A percentile compares a stretch with the other conserved stretches of the same genome.
These are phyloP conservation scores for Rhizophagus sp. DNA, from an alignment of 192 early-diverging fungal genomes.

Conservation along the genomic window DNA sequence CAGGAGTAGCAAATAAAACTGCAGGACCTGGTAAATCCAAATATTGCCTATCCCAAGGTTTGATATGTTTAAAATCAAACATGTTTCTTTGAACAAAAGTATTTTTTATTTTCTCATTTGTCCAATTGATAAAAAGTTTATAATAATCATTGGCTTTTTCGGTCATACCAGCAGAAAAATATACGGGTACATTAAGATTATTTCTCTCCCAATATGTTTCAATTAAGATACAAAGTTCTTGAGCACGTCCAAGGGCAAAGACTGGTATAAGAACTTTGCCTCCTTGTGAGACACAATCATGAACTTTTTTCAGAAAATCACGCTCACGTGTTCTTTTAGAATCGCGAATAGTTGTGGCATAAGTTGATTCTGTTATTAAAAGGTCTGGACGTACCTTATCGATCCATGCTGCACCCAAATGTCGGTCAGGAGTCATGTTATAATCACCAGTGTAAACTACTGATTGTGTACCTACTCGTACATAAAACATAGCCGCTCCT, in stretches of 20 bases:
- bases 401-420: conserved; percentile 96
- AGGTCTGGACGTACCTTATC: conserved; percentile 89
- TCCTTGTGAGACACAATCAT: conserved; percentile 70
- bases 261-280: conserved; percentile 95
- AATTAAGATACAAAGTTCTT: conserved; percentile 95
- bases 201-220: conserved; percentile 96
- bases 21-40: conserved; percentile 83
- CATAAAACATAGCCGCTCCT: conserved; percentile 96
- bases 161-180: conserved; percentile 94
- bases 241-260: conserved; percentile 97
- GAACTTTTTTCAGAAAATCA: conserved; percentile 89
- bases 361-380: conserved; percentile 96
- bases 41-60: conserved; percentile 73
- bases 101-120: conserved; percentile 94
- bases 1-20: conserved; percentile 96
- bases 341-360: conserved; percentile 94
- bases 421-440: conserved; percentile 89
- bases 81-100: conserved; percentile 93
- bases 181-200: conserved; percentile 86
- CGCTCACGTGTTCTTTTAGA: conserved; percentile 91
- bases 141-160: conserved; percentile 95
- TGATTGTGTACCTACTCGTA: conserved; percentile 72
- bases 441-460: conserved; percentile 88
- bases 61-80: conserved; percentile 97
- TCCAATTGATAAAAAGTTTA: conserved; percentile 98